phyloP scores from a whole-genome alignment of 2,329 filamentous ascomycete species.

The Aspergillus japonicus region DNA sequence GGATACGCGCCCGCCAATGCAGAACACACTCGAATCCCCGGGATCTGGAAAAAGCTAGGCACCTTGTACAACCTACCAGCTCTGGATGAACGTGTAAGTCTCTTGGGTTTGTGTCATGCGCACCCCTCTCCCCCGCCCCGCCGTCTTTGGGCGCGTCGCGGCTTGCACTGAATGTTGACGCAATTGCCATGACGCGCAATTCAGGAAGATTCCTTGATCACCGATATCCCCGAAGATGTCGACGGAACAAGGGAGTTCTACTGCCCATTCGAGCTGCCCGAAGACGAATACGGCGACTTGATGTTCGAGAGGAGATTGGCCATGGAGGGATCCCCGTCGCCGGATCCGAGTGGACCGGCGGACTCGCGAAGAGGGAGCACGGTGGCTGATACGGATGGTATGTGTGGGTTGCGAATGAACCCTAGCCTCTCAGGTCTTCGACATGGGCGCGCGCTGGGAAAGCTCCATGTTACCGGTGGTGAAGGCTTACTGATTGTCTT shows the following conservation, averaged over 20 bases:
- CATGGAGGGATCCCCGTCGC: slow-evolving; percentile 44
- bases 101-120: neutral
- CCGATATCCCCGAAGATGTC: slow-evolving; percentile 57
- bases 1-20: slow-evolving; percentile 66
- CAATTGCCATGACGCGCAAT: no score
- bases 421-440: no score
- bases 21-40: slow-evolving; percentile 81
- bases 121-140: no score
- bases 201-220: slow-evolving; percentile 55
- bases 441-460: no score
- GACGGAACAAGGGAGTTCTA: slow-evolving; percentile 55
- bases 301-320: slow-evolving; percentile 50
- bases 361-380: slow-evolving; percentile 46
- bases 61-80: slow-evolving; percentile 81
- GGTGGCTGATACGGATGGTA: slow-evolving; percentile 50
- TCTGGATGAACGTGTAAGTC: slow-evolving; percentile 78
- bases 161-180: no score
- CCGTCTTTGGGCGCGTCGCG: no score
- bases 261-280: slow-evolving; percentile 65
- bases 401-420: slow-evolving; percentile 13
- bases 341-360: slow-evolving; percentile 33
- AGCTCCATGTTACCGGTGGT: no score
- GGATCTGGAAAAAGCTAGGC: slow-evolving; percentile 85
- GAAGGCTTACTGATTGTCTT: neutral
- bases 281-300: slow-evolving; percentile 47